Percentiles rank a stretch among this genome's conserved stretches.
These are phyloP conservation scores for Pistacia atlantica DNA, from an alignment of 345 rosid genomes.

Conservation along the genomic window DNA sequence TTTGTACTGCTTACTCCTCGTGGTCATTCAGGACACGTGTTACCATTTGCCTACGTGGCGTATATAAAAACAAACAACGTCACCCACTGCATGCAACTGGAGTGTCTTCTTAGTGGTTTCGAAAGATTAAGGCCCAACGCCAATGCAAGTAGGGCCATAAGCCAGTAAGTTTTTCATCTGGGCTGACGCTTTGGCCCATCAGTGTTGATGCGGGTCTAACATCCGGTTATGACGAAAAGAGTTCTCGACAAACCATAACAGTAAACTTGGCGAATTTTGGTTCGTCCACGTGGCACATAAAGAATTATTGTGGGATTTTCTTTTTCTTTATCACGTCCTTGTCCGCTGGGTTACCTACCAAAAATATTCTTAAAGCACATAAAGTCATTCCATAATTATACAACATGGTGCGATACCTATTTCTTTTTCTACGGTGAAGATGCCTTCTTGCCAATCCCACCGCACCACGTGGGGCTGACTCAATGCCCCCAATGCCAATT, in stretches of 20 bases:
- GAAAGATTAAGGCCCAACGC: no score
- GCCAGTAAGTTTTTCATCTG: no score
- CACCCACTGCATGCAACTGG: not conserved
- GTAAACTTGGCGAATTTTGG: no score
- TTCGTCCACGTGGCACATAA: no score
- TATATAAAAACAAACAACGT: not conserved
- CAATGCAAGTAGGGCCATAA: no score
- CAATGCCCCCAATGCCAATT: not conserved
- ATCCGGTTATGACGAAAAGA: no score
- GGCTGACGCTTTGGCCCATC: no score
- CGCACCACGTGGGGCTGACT: conserved; percentile 1
- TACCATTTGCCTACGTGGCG: not conserved
- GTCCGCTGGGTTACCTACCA: not conserved
- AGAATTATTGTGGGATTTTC: not conserved
- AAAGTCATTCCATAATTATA: no score
- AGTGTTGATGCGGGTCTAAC: no score
- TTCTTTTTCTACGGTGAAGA: not conserved
- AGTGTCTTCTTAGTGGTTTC: not conserved
- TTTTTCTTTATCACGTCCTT: not conserved
- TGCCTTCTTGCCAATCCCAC: conserved; percentile 3
- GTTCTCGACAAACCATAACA: no score
- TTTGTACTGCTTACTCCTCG: not conserved
- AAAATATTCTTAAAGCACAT: no score
- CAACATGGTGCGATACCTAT: no score
- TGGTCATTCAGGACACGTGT: not conserved